Percentiles rank a stretch among this genome's conserved stretches.
These are phyloP conservation scores for Nakazawaea ernobii DNA, from an alignment of 805 yeast species.

Conservation along the genomic window DNA sequence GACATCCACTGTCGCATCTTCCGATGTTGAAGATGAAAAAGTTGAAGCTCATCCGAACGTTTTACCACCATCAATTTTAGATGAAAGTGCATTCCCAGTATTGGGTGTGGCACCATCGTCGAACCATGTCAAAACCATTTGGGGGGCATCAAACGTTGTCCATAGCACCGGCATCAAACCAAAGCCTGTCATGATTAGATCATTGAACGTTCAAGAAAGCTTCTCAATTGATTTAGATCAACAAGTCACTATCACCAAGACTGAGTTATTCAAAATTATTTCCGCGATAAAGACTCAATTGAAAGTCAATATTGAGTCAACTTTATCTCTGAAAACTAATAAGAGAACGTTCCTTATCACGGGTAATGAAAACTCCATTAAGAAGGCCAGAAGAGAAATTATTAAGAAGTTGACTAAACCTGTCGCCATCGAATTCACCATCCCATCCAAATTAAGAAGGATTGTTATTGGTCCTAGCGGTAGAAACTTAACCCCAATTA, in stretches of 20 bases:
- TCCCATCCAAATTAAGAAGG: conserved; percentile 76
- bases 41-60: conserved; percentile 4
- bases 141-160: conserved; percentile 48
- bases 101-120: conserved; percentile 42
- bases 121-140: conserved; percentile 22
- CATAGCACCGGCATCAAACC: conserved; percentile 19
- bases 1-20: conserved; percentile 6
- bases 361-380: conserved; percentile 65
- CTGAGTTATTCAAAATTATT: conserved; percentile 65
- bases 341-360: conserved; percentile 78
- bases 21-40: conserved; percentile 7
- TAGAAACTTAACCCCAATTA: conserved; percentile 70
- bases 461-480: conserved; percentile 87
- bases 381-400: conserved; percentile 67
- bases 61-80: conserved; percentile 36
- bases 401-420: conserved; percentile 76
- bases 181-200: conserved; percentile 31
- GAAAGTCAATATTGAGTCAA: conserved; percentile 72
- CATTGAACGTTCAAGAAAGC: conserved; percentile 68
- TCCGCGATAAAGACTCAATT: conserved; percentile 53
- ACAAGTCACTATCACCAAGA: conserved; percentile 56
- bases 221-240: conserved; percentile 68
- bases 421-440: conserved; percentile 47
- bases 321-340: conserved; percentile 67
- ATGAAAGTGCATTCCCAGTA: conserved; percentile 60